Base-by-base conservation (phyloP, 2,329 filamentous ascomycete species). In the Amesomyces nigricolor region DNA sequence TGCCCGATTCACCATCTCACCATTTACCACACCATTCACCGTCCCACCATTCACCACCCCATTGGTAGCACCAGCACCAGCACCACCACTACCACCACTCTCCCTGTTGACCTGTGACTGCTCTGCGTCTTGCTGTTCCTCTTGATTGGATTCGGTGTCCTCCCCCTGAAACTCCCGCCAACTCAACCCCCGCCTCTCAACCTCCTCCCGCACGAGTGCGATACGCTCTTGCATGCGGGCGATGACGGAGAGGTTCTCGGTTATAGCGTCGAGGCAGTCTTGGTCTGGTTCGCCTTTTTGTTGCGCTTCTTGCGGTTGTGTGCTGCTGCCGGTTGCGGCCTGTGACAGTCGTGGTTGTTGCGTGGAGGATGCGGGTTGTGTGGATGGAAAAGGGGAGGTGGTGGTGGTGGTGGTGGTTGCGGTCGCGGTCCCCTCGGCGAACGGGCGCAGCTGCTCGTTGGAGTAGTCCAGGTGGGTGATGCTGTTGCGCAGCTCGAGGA, bases 221-320 rank as follows among this genome's bases (percentile, higher is more conserved):
- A 90, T 79, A 67, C 87, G 77, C 71, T 83, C 79, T 58, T 78
- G 74, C 80, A 89, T 87, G 63, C 86, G 78, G 58, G 70, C 75
- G 55, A 91, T 86, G 55, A 91, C 86, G 22, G 22, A 26, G 4
- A 26, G 22, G 6, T 67, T 69, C 63, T 84, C 78, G 70, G 91
- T 91, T 71, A 91, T 87, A 56, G 87, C 88, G 56, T 90, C 86
- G 62, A 82, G 73, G 73, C 88, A 91, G 68, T 88, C 87, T 59
- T 76, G 75, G 66, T 91, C 88, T 14, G 83, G 78, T 13, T 35
- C 35, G 17, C 37, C 29, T 13, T 14, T 14, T 10, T 16, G 14
- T 22, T 30, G 19, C n/a, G 5, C n/a, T 9, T 42, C 6, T 17
- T 47, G 22, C 11, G 48, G 4, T 13, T 29, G 32, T 40, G n/a